A percentile compares a stretch with the other conserved stretches of the same genome.
Evolutionary conservation across 2,329 filamentous ascomycete genomes (phyloP).

Genomic region (Fusarium pilosicola): DNA sequence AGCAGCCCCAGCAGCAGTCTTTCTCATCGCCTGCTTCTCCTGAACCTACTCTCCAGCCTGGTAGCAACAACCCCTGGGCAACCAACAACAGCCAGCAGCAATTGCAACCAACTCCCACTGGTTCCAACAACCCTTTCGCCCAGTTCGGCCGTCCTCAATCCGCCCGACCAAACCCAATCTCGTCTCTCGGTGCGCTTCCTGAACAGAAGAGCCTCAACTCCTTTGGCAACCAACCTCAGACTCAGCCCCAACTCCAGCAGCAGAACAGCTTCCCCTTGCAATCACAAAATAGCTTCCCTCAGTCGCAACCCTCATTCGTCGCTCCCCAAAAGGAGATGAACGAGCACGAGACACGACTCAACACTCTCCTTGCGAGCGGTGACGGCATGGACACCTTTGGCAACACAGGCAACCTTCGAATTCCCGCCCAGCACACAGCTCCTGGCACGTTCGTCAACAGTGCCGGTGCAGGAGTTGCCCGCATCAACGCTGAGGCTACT

Average conservation of each 20-base stretch:
- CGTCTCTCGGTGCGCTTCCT: conserved; percentile 78
- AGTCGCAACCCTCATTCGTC: conserved; percentile 45
- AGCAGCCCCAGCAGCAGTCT: conserved; percentile 53
- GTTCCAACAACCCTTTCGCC: conserved; percentile 98
- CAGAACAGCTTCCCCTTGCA: conserved; percentile 49
- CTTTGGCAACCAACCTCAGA: conserved; percentile 59
- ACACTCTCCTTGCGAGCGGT: conserved; percentile 83
- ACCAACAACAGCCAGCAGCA: conserved; percentile 68
- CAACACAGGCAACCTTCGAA: conserved; percentile 94
- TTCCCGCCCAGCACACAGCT: conserved; percentile 95
- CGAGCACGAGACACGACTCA: conserved; percentile 79
- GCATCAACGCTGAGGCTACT: conserved; percentile 75
- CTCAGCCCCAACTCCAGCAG: conserved; percentile 54
- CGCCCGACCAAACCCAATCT: conserved; percentile 63
- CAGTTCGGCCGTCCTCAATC: conserved; percentile 71
- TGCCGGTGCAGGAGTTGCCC: conserved; percentile 81
- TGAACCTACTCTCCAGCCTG: conserved; percentile 75
- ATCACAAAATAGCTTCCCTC: conserved; percentile 49
- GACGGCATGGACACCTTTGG: conserved; percentile 98
- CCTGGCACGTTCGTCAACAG: conserved; percentile 97
- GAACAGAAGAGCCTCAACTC: conserved; percentile 82
- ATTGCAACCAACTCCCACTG: conserved; percentile 85
- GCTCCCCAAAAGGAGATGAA: conserved; percentile 64
- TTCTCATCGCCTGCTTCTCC: conserved; percentile 56
- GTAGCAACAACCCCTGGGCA: conserved; percentile 96